phyloP scores from a whole-genome alignment of 805 yeast genomes.

The Cyberlindnera mycetangii region DNA sequence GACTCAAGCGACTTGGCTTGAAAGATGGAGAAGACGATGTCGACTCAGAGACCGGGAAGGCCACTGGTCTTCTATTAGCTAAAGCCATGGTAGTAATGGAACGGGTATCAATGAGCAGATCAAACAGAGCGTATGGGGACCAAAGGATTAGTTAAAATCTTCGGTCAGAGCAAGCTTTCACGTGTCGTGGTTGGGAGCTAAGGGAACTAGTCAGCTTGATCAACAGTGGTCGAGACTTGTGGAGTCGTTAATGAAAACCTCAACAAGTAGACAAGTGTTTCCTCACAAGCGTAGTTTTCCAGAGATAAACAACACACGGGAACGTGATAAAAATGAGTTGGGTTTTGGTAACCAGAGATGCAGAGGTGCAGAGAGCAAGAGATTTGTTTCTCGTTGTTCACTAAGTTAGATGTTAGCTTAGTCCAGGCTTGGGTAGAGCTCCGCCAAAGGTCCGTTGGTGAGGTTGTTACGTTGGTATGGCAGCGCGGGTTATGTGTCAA shows the following conservation, averaged over 20 bases:
- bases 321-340: slow-evolving; percentile 5
- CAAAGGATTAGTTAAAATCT: slow-evolving; percentile 30
- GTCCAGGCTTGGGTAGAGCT: background rate
- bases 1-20: slow-evolving; percentile 30
- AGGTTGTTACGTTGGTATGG: background rate
- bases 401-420: slow-evolving; percentile 6
- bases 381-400: slow-evolving; percentile 12
- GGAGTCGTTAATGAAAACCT: slow-evolving; percentile 4
- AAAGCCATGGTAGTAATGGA: slow-evolving; percentile 46
- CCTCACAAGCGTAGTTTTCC: slow-evolving; percentile 2
- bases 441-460: background rate
- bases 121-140: slow-evolving; percentile 5
- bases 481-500: slow-evolving; percentile 7
- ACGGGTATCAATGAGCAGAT: background rate
- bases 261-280: slow-evolving; percentile 1
- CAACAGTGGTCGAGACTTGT: background rate
- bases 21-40: slow-evolving; percentile 28
- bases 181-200: background rate
- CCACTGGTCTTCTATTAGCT: slow-evolving; percentile 65
- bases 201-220: slow-evolving; percentile 1
- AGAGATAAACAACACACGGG: slow-evolving; percentile 7
- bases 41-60: slow-evolving; percentile 40
- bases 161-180: slow-evolving; percentile 10
- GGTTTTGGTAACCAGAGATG: slow-evolving; percentile 13
- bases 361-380: slow-evolving; percentile 16